A percentile compares a stretch with the other conserved stretches of the same genome.
These are phyloP conservation scores for Pisolithus sp. DNA, from an alignment of 768 basidiomycete species.

Conservation along the genomic window DNA sequence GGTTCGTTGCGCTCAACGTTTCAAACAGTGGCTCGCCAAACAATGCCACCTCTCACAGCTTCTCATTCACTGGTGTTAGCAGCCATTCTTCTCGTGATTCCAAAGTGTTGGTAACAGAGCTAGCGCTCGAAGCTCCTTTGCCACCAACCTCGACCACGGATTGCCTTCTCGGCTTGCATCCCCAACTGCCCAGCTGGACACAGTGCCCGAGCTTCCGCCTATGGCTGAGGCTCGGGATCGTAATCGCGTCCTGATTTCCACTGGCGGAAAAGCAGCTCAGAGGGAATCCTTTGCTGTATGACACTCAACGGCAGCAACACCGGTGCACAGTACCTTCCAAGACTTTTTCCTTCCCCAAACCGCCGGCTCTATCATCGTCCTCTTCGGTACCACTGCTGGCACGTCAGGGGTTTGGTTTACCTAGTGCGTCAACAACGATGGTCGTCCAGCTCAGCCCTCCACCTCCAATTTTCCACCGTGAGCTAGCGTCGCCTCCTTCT, in stretches of 20 bases:
- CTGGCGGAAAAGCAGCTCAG: constrained; percentile 21
- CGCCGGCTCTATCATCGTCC: constrained; percentile 31
- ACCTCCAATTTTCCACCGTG: constrained; percentile 10
- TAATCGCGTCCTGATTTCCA: constrained; percentile 15
- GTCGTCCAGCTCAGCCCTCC: constrained; percentile 14
- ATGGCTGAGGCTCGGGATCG: constrained; percentile 49
- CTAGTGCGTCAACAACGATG: constrained; percentile 12
- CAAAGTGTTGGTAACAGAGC: constrained; percentile 16
- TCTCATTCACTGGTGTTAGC: constrained; percentile 6
- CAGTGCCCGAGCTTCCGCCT: constrained; percentile 44
- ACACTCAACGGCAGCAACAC: constrained; percentile 30
- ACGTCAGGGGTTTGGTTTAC: neutral
- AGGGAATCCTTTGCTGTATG: constrained; percentile 35
- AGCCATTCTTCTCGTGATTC: constrained; percentile 9
- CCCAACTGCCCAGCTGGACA: constrained; percentile 5
- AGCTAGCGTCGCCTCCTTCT: constrained; percentile 10
- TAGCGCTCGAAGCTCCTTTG: constrained; percentile 56
- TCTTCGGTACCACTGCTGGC: neutral
- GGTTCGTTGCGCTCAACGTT: constrained; percentile 36
- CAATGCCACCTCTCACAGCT: constrained; percentile 3
- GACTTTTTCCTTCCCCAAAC: constrained; percentile 63
- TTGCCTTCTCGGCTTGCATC: constrained; percentile 19
- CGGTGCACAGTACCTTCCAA: constrained; percentile 45
- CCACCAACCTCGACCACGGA: constrained; percentile 50
- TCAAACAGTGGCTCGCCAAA: constrained; percentile 42